Conservation (phyloP, 2,329 filamentous ascomycete genomes). For the Albifimbria verrucaria region DNA sequence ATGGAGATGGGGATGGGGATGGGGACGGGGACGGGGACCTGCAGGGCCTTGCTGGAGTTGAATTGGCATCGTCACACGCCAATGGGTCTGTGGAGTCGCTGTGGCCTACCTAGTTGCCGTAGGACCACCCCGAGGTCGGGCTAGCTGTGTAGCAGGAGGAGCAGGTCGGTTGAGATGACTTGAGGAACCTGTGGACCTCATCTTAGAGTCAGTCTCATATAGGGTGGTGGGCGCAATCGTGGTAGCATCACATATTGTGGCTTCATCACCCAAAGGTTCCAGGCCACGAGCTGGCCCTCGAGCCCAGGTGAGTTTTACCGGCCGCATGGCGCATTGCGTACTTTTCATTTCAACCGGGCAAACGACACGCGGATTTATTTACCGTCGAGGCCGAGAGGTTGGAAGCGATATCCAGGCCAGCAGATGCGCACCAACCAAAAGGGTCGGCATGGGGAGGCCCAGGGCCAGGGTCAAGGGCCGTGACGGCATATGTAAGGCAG, state of each 20-base stretch:
- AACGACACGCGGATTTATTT: background rate
- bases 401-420: background rate
- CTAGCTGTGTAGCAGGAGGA: too few relatives aligned
- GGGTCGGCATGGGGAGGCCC: background rate
- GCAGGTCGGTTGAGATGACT: too few relatives aligned
- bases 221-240: too few relatives aligned
- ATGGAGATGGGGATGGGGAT: too few relatives aligned
- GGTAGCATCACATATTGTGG: slow-evolving; percentile 1
- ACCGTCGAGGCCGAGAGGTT: background rate
- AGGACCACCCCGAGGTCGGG: too few relatives aligned
- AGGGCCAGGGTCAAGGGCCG: background rate
- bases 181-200: too few relatives aligned
- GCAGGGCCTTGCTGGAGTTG: too few relatives aligned
- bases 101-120: too few relatives aligned
- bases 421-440: background rate
- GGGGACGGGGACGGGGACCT: too few relatives aligned
- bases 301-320: background rate
- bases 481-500: background rate
- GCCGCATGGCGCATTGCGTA: background rate
- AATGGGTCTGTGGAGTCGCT: too few relatives aligned
- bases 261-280: background rate
- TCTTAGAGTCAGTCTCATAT: too few relatives aligned
- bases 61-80: too few relatives aligned
- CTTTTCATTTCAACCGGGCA: background rate
- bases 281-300: background rate